Evolutionary conservation across 306 rosid species (phyloP), one percentile per base, ranked within the genome.

Genomic region (Lotus japonicus): DNA sequence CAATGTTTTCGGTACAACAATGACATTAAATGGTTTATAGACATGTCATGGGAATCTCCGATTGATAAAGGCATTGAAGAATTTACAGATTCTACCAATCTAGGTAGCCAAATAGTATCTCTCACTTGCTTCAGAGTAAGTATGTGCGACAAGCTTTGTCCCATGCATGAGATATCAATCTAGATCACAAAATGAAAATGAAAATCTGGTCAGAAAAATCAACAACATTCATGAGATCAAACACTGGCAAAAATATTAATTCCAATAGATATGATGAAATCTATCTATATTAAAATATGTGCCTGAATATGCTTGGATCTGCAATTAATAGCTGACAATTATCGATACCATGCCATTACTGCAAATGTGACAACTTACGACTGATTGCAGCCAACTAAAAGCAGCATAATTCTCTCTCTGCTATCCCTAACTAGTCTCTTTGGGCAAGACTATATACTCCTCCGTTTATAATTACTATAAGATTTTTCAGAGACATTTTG

Each of bases 101-200:
- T 80, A 14, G 92, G 92, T 15, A 84, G 54, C 92, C 92, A 87
- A 49, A 87, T 54, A 3, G 46, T 42, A 62, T 87, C 92, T 57
- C 92, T 79, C 44, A 84, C 85, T 57, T 84, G 67, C 85, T 77
- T 87, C 82, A 87, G 59, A 21, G 84, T 84, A 65, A 77, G 87
- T n/a, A 57, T 28, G 1, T 84, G 80, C 76, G 71, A 9, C 67
- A 87, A 72, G 35, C 74, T 82, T 77, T 84, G 52, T 36, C 92
- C 92, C 88, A 81, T 75, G 80, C 92, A 87, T 17, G 64, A 82
- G 61, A 87, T 39, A 17, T 87, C 92, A 42, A 87, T 64, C 91
- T 86, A 31, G 36, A 74, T 14, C 46, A 12, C 11, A 0, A 48
- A 52, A 61, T 21, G 23, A 58, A 3, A 10, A 48, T 3, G 4